Conservation (phyloP, 2,329 filamentous ascomycete genomes). For the Xylariaceae sp. region DNA sequence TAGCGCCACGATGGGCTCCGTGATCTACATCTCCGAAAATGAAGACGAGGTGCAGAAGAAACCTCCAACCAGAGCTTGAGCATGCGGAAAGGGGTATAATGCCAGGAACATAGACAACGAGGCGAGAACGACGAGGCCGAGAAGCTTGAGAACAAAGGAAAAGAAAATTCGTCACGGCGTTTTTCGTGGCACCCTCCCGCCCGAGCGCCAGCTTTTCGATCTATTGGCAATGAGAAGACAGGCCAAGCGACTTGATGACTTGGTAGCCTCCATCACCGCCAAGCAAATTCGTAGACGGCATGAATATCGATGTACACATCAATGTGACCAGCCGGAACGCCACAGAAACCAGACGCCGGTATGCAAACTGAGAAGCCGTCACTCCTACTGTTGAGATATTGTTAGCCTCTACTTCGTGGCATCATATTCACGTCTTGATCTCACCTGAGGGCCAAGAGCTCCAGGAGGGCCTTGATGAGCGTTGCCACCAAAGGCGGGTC, state of each 20-base stretch:
- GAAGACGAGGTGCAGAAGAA: conserved; percentile 13
- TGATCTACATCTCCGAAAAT: conserved; percentile 16
- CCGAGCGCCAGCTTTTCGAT: conserved; percentile 24
- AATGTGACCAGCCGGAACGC: conserved; percentile 31
- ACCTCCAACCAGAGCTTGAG: conserved; percentile 15
- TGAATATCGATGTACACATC: conserved; percentile 26
- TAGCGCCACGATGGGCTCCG: conserved; percentile 16
- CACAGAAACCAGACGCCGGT: conserved; percentile 33
- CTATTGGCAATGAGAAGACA: conserved; percentile 23
- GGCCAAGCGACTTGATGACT: conserved; percentile 16
- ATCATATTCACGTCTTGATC: conserved; percentile 1
- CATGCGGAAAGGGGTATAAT: conserved; percentile 21
- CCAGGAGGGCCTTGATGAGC: conserved; percentile 30
- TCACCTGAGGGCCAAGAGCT: conserved; percentile 32
- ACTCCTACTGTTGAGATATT: conserved; percentile 12
- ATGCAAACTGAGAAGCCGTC: conserved; percentile 26
- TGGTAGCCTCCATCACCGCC: conserved; percentile 11
- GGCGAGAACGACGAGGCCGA: conserved; percentile 26
- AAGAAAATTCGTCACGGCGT: no score
- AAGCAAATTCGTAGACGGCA: conserved; percentile 20
- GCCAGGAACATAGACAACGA: conserved; percentile 17
- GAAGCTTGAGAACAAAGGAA: conserved; percentile 21
- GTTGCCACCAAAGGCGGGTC: conserved; percentile 23
- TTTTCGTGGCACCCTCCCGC: conserved; percentile 21
- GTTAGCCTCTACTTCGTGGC: no score